A percentile compares a stretch with the other conserved stretches of the same genome.
Conservation (phyloP, 2,329 filamentous ascomycete genomes). For the Eurotiales sp. region DNA sequence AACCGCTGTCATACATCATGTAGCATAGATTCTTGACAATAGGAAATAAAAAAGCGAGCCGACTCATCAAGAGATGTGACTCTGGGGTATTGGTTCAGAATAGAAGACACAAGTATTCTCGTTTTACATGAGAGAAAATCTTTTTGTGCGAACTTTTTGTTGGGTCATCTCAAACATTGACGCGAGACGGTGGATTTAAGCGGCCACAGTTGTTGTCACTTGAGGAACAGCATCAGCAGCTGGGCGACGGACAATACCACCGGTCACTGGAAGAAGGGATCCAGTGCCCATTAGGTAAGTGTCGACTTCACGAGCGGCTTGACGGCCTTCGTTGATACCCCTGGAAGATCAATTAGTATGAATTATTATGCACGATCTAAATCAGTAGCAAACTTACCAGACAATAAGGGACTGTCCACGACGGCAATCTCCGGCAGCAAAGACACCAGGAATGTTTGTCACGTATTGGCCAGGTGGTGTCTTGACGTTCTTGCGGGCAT, state of each 20-base stretch:
- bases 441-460: slow-evolving; percentile 84
- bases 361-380: background rate
- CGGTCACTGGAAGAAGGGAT: slow-evolving; percentile 80
- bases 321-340: slow-evolving; percentile 96
- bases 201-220: slow-evolving; percentile 15
- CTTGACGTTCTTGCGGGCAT: slow-evolving; percentile 93
- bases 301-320: slow-evolving; percentile 89
- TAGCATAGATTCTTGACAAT: slow-evolving; percentile 5
- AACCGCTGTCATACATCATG: slow-evolving; percentile 16
- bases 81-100: slow-evolving; percentile 6
- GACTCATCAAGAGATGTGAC: background rate
- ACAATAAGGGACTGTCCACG: slow-evolving; percentile 94
- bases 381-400: slow-evolving; percentile 60
- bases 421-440: slow-evolving; percentile 91
- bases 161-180: no score
- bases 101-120: background rate
- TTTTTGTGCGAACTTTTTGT: background rate
- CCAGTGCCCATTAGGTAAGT: slow-evolving; percentile 72
- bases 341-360: slow-evolving; percentile 37
- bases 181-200: no score
- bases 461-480: slow-evolving; percentile 81
- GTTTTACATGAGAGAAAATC: background rate
- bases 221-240: slow-evolving; percentile 47
- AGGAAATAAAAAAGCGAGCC: slow-evolving; percentile 1
- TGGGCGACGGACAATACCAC: slow-evolving; percentile 83